These are phyloP conservation scores for Scheffersomyces cryptocercus DNA, from an alignment of 1,139 yeast species.

Conservation along the genomic window DNA sequence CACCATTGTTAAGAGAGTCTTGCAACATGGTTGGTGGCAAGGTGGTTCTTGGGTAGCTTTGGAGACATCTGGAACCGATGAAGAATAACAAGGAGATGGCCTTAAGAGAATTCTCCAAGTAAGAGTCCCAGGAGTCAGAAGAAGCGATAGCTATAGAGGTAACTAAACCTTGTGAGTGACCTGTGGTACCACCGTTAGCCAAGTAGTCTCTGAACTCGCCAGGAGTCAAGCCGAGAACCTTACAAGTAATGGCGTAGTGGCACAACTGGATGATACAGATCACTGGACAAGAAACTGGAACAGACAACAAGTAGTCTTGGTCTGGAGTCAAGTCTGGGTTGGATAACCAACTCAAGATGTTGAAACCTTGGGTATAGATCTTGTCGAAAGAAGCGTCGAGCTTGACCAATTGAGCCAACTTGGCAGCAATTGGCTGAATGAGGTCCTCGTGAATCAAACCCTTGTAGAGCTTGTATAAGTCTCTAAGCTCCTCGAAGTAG, in stretches of 20 bases:
- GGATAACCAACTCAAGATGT: conserved; percentile 82
- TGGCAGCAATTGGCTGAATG: conserved; percentile 65
- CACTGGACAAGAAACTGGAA: conserved; percentile 94
- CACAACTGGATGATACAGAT: conserved; percentile 94
- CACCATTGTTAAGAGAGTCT: conserved; percentile 91
- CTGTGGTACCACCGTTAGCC: conserved; percentile 73
- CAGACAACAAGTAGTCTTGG: conserved; percentile 81
- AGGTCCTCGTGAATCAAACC: conserved; percentile 69
- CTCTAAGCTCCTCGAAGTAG: conserved; percentile 94
- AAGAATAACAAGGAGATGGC: conserved; percentile 85
- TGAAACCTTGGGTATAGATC: conserved; percentile 91
- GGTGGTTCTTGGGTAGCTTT: conserved; percentile 89
- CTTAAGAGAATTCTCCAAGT: conserved; percentile 68
- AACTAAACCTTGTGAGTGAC: conserved; percentile 97
- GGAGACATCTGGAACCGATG: conserved; percentile 90
- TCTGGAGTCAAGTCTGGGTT: conserved; percentile 87
- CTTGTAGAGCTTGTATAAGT: conserved; percentile 72
- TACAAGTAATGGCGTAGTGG: conserved; percentile 87
- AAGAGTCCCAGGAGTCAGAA: conserved; percentile 83
- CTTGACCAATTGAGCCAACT: conserved; percentile 67
- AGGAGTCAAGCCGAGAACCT: conserved; percentile 82
- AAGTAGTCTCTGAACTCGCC: conserved; percentile 77
- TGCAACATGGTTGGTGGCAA: conserved; percentile 92
- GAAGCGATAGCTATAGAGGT: conserved; percentile 91
- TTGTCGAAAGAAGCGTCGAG: conserved; percentile 60